Base-by-base conservation (phyloP, 2,329 filamentous ascomycete species). In the Pseudogymnoascus sp. region DNA sequence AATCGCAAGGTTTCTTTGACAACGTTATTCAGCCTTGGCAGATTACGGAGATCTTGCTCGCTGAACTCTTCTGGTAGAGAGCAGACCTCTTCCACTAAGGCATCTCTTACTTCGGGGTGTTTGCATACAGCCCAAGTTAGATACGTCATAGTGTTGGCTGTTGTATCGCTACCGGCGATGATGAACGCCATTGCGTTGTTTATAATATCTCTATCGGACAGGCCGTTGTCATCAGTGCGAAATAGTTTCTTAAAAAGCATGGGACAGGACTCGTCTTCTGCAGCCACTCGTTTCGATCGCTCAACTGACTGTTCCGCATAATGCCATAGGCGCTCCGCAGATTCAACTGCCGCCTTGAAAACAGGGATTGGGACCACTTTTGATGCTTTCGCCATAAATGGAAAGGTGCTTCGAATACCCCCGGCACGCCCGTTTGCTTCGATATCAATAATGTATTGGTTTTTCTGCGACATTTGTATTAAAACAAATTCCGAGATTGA, bases 1-100 rank as follows among this genome's bases (percentile, higher is more conserved):
- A 74, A 55, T 2, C 73, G 63, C 26, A 75, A 62, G 4, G 68
- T 67, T 61, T 76, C 74, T 7, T 67, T 66, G 23, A 75, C 68
- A 1, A 71, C 65, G 2, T 69, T 67, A 37, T 71, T 67, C 7
- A 75, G 61, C 5, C 68, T 65, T 2, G 66, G 67, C 5, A 74
- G 63, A 7, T 62, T 61, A 2, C 70, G 66, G 5, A 74, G 59
- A 12, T 67, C 63, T 2, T 63, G 64, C 13, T 69, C 67, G 5
- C 56, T 59, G 37, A 64, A 68, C 35, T 63, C 61, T 9, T 61
- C 60, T 10, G 59, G 52, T 26, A 13, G 59, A 59, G 5, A 55
- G 39, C 64, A 62, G 1, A 73, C 57, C 34, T 66, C 65, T 3
- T 61, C 41, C 23, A 63, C 63, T 2, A 73, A 57, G 1, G 59